phyloP scores from a whole-genome alignment of 768 basidiomycete species.

The Macrocybe gigantea region DNA sequence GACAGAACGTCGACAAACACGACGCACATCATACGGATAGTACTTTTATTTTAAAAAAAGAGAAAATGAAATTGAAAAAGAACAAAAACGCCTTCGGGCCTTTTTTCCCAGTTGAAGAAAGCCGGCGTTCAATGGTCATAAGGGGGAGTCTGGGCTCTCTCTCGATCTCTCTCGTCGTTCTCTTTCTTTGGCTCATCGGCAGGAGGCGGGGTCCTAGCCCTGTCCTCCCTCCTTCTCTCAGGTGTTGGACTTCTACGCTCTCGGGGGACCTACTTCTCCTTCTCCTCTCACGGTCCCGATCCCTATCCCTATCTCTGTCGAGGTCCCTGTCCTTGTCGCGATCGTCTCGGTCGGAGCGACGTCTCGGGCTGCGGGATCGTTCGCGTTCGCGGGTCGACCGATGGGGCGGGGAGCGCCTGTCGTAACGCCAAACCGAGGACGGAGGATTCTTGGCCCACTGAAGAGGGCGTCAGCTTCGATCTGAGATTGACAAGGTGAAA shows the following conservation, averaged over 20 bases:
- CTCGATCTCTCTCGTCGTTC: slow-evolving; percentile 44
- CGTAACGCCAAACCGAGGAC: slow-evolving; percentile 76
- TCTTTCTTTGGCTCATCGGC: slow-evolving; percentile 38
- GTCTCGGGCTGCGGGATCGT: slow-evolving; percentile 51
- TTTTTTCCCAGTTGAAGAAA: too few relatives aligned
- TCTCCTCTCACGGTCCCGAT: slow-evolving; percentile 39
- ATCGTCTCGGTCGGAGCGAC: slow-evolving; percentile 30
- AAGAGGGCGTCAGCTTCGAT: background rate
- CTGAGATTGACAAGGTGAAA: background rate
- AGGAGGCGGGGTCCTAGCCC: slow-evolving; percentile 51
- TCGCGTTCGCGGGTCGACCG: slow-evolving; percentile 25
- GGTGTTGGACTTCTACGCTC: slow-evolving; percentile 37
- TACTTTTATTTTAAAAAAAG: background rate
- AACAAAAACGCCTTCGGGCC: slow-evolving; percentile 3
- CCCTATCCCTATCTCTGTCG: slow-evolving; percentile 29
- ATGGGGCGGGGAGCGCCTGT: slow-evolving; percentile 45
- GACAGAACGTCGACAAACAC: background rate
- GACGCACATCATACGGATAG: background rate
- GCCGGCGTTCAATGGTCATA: slow-evolving; percentile 40
- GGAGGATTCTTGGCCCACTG: slow-evolving; percentile 84
- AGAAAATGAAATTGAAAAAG: background rate
- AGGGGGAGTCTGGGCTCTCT: slow-evolving; percentile 53
- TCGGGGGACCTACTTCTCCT: slow-evolving; percentile 44
- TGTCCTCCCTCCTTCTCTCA: slow-evolving; percentile 34
- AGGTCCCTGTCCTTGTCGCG: slow-evolving; percentile 31